phyloP scores from a whole-genome alignment of 148 eudicot species.

The Rhododendron vialii region DNA sequence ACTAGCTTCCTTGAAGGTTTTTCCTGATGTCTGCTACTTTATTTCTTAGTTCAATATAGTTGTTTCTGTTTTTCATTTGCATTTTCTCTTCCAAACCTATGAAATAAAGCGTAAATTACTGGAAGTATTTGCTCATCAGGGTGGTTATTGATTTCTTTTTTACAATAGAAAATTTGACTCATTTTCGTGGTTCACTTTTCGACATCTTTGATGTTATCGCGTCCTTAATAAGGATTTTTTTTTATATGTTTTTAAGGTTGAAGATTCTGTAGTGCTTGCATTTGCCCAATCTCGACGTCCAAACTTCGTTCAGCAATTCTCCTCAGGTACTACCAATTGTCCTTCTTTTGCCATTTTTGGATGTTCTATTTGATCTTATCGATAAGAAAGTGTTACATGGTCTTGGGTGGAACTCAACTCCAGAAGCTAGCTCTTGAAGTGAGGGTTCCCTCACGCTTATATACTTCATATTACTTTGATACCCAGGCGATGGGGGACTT shows the following conservation, averaged over 20 bases:
- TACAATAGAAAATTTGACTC: neutral
- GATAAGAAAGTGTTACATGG: neutral
- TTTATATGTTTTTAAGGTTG: conserved; percentile 49
- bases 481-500: neutral
- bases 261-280: conserved; percentile 88
- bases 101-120: neutral
- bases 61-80: neutral
- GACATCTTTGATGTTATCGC: conserved; percentile 8
- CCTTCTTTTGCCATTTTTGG: neutral
- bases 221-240: neutral
- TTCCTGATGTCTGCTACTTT: neutral
- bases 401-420: neutral
- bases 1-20: conserved; percentile 92
- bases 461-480: neutral
- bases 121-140: neutral
- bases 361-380: neutral
- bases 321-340: conserved; percentile 38
- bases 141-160: neutral
- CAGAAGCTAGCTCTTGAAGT: neutral
- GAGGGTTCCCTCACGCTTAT: neutral
- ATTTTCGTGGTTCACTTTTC: neutral
- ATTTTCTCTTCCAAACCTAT: neutral
- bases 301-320: conserved; percentile 49
- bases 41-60: neutral
- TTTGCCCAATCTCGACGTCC: conserved; percentile 74